Evolutionary conservation across 208 protist genomes (phyloP).

Genomic region (Borovskyia barvae): DNA sequence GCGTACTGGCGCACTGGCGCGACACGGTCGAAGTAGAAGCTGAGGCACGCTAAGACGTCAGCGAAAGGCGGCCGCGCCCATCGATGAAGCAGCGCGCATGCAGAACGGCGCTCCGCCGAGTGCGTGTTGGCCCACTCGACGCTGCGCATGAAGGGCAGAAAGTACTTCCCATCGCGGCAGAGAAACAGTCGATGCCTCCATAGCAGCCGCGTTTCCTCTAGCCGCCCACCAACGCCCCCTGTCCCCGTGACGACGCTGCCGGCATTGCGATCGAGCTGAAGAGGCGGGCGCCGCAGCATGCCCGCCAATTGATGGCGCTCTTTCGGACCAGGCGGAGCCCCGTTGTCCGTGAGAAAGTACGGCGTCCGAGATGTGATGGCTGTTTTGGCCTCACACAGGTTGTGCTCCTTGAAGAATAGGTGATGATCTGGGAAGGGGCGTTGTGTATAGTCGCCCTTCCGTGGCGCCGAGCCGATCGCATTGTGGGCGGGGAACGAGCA

Average conservation of each 20-base stretch:
- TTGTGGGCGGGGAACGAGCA: not conserved
- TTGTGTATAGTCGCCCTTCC: slow-evolving; percentile 5
- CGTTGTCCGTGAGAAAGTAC: slow-evolving; percentile 51
- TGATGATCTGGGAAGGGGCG: slow-evolving; percentile 36
- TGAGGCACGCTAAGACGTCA: slow-evolving; percentile 73
- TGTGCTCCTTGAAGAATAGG: slow-evolving; percentile 51
- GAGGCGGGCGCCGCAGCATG: slow-evolving; percentile 46
- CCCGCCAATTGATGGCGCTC: slow-evolving; percentile 68
- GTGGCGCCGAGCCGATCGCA: not conserved
- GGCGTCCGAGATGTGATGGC: slow-evolving; percentile 53
- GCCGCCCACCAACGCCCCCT: slow-evolving; percentile 14
- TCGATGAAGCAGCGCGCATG: slow-evolving; percentile 58
- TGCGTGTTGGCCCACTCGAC: slow-evolving; percentile 85
- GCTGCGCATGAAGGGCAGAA: slow-evolving; percentile 90
- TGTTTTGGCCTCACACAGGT: slow-evolving; percentile 65
- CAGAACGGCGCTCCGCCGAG: slow-evolving; percentile 68
- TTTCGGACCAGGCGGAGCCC: slow-evolving; percentile 48
- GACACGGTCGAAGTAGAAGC: slow-evolving; percentile 63
- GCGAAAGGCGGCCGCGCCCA: slow-evolving; percentile 67
- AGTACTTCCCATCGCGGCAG: slow-evolving; percentile 60
- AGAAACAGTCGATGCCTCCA: slow-evolving; percentile 93
- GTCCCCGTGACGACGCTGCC: slow-evolving; percentile 3
- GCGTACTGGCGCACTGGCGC: slow-evolving; percentile 63
- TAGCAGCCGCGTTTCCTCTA: slow-evolving; percentile 90
- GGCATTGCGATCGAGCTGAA: slow-evolving; percentile 50